Conservation (phyloP, 1,139 yeast genomes). For the Saccharomyces pastorianus region DNA sequence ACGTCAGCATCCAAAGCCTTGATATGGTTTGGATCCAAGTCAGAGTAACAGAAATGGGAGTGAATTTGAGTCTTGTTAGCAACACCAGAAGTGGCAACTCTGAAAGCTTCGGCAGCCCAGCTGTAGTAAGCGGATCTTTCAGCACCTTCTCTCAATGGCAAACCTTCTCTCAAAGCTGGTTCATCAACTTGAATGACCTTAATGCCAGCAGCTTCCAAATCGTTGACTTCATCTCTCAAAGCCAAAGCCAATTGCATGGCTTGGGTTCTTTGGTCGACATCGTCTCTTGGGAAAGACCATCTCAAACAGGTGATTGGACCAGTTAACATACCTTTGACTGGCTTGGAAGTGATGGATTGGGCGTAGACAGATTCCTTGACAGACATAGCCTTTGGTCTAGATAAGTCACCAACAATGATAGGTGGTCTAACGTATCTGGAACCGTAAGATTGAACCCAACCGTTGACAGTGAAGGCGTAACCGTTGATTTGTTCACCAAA, state of each 20-base stretch:
- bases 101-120: slow-evolving; percentile 99
- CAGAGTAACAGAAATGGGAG: slow-evolving; percentile 99
- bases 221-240: slow-evolving; percentile 95
- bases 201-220: slow-evolving; percentile 96
- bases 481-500: slow-evolving; percentile 98
- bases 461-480: slow-evolving; percentile 95
- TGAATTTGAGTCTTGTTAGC: slow-evolving; percentile 92
- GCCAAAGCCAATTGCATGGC: slow-evolving; percentile 97
- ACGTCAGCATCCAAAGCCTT: slow-evolving; percentile 99
- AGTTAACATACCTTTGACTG: slow-evolving; percentile 99
- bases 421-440: slow-evolving; percentile 99
- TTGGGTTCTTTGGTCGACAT: slow-evolving; percentile 87
- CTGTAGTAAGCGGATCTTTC: slow-evolving; percentile 93
- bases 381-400: slow-evolving; percentile 97
- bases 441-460: slow-evolving; percentile 99
- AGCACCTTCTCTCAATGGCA: slow-evolving; percentile 95
- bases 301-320: slow-evolving; percentile 99
- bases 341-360: slow-evolving; percentile 89
- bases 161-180: slow-evolving; percentile 99
- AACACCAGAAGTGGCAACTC: slow-evolving; percentile 98
- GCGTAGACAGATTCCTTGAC: slow-evolving; percentile 99
- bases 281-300: slow-evolving; percentile 99
- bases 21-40: slow-evolving; percentile 98
- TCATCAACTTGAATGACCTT: slow-evolving; percentile 98
- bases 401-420: slow-evolving; percentile 95